Percentiles rank a stretch among this genome's conserved stretches.
phyloP scores from a whole-genome alignment of 1,139 yeast species.

The Yamadazyma triangularis region DNA sequence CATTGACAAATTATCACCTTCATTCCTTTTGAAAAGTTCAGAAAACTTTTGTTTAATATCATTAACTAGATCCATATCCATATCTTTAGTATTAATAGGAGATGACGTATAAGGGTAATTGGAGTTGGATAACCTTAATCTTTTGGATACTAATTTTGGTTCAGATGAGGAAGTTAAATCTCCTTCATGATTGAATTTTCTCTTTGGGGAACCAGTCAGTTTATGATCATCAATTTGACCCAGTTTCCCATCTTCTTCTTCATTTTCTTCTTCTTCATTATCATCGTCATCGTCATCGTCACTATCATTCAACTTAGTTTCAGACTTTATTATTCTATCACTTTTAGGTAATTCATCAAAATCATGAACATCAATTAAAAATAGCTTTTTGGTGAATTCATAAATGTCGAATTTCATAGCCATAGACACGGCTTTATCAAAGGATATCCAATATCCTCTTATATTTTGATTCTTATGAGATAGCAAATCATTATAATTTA shows the following conservation, averaged over 20 bases:
- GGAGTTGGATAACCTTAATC: slow-evolving; percentile 16
- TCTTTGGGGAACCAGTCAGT: slow-evolving; percentile 29
- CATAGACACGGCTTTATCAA: slow-evolving; percentile 39
- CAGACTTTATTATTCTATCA: slow-evolving; percentile 14
- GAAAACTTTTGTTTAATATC: slow-evolving; percentile 52
- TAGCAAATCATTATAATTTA: slow-evolving; percentile 27
- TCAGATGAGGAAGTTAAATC: slow-evolving; percentile 1
- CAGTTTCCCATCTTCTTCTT: no score
- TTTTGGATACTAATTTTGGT: slow-evolving; percentile 8
- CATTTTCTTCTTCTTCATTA: no score
- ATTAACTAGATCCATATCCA: slow-evolving; percentile 34
- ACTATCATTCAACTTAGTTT: slow-evolving; percentile 9
- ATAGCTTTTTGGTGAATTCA: slow-evolving; percentile 34
- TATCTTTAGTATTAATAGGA: slow-evolving; percentile 40
- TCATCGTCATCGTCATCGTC: slow-evolving; percentile 4
- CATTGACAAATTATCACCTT: slow-evolving; percentile 27
- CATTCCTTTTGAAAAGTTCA: slow-evolving; percentile 42
- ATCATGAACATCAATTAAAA: slow-evolving; percentile 44
- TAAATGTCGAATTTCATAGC: slow-evolving; percentile 42
- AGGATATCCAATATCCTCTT: slow-evolving; percentile 42
- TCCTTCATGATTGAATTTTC: slow-evolving; percentile 1
- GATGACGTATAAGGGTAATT: slow-evolving; percentile 51
- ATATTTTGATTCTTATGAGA: slow-evolving; percentile 21
- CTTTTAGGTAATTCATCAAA: slow-evolving; percentile 34
- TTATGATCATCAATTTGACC: no score